These are phyloP conservation scores for Craspedostauros australis DNA, from an alignment of 108 stramenopile genomes.

Conservation along the genomic window DNA sequence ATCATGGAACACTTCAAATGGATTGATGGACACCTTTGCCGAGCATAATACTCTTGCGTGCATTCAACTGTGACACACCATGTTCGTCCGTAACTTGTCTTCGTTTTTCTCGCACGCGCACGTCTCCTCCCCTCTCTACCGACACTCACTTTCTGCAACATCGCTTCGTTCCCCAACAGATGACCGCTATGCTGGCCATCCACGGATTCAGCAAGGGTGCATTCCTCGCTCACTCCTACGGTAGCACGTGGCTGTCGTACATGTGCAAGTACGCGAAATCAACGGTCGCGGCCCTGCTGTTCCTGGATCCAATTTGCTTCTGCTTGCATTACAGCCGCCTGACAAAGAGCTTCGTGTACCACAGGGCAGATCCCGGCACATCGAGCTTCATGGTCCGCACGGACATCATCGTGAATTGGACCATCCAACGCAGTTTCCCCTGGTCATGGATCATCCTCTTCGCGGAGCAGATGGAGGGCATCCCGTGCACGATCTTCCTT, in stretches of 20 bases:
- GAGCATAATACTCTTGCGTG: no score
- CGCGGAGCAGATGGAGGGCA: constrained; percentile 57
- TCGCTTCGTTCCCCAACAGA: constrained; percentile 9
- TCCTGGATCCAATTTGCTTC: constrained; percentile 85
- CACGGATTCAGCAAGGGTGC: constrained; percentile 61
- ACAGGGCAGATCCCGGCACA: constrained; percentile 67
- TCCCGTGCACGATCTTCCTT: constrained; percentile 69
- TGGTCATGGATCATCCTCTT: constrained; percentile 81
- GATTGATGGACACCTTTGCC: no score
- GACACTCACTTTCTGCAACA: background rate
- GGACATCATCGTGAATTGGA: constrained; percentile 76
- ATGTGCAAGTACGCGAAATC: constrained; percentile 73
- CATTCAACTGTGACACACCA: no score
- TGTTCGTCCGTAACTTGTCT: no score
- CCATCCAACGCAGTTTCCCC: constrained; percentile 78
- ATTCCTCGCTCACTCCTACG: constrained; percentile 82
- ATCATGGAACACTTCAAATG: no score
- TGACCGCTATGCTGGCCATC: constrained; percentile 74
- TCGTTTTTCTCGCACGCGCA: no score
- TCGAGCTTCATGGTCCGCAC: constrained; percentile 72
- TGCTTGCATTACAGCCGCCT: constrained; percentile 68
- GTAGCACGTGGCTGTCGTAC: constrained; percentile 75
- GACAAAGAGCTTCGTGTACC: constrained; percentile 79
- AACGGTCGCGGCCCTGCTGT: constrained; percentile 65
- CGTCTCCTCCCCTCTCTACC: no score